Evolutionary conservation across 2,329 filamentous ascomycete genomes (phyloP), one percentile per base, ranked within the genome.

Genomic region (Aspergillus carbonarius): DNA sequence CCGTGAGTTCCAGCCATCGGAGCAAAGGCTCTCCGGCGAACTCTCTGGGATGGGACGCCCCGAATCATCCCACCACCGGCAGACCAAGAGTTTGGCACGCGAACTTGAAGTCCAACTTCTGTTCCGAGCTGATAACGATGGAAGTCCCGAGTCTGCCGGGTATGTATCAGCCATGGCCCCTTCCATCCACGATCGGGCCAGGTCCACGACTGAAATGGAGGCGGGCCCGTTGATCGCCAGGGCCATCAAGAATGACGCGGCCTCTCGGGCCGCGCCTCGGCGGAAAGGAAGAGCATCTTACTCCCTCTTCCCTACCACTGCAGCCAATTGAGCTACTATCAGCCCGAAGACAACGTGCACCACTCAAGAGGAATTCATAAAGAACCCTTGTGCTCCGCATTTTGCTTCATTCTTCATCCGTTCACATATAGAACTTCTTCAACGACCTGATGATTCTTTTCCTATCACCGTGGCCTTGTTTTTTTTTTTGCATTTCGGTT

Each of bases 211-310:
- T 10, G 71, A 74, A 30, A 61, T 72, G 9, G 74, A 74, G 18
- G 59, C 63, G 12, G 60, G 58, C 25, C 60, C 66, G 9, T 59
- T 62, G 17, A 55, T 54, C 50, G 57, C 23, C 48, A 61, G 23
- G 32, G 49, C 60, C 20, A 30, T 60, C 40, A 70, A 70, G 59
- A 57, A 50, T 17, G 64, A 68, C 12, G 57, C 70, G 47, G 64
- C 71, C 20, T 55, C 63, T 17, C 74, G 69, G 57, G 69, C 68
- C 34, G 58, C 62, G 2, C 66, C 67, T 60, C 66, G 73, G 46
- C 70, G 69, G 57, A 77, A 75, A 65, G 68, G 63, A 57, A 70
- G 77, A 42, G 69, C 76, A n/a, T 79, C 77, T 35, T 79, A 80
- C 63, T 80, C 78, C 40, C 72, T 66, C 62, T 69, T 64, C 56